Conservation (phyloP, 2,329 filamentous ascomycete genomes). For the Penicillium oxalicum region DNA sequence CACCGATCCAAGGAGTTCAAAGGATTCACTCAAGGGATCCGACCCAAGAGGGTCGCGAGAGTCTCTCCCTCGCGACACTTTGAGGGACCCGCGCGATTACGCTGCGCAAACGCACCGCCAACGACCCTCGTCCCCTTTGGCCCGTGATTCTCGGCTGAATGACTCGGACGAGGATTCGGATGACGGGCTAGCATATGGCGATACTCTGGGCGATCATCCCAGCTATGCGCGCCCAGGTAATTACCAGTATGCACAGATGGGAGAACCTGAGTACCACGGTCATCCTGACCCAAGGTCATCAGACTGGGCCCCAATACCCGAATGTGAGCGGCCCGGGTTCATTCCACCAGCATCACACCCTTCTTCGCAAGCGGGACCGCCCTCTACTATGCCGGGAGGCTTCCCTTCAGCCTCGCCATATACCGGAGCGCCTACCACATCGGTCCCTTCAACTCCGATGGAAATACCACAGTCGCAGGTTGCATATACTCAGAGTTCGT, state of each 20-base stretch:
- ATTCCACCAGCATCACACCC: conserved; percentile 36
- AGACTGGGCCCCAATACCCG: conserved; percentile 37
- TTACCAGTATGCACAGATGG: conserved; percentile 29
- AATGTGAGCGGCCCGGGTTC: conserved; percentile 38
- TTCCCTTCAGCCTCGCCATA: conserved; percentile 26
- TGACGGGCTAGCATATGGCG: conserved; percentile 36
- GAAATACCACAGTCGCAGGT: conserved; percentile 26
- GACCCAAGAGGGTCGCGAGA: too few species aligned
- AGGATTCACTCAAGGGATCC: conserved; percentile 3
- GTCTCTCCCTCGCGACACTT: too few species aligned
- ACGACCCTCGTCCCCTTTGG: conserved; percentile 18
- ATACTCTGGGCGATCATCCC: conserved; percentile 25
- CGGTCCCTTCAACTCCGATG: conserved; percentile 19
- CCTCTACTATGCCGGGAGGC: conserved; percentile 26
- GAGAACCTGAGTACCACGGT: conserved; percentile 8
- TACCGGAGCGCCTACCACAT: conserved; percentile 15
- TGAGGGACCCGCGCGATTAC: conserved; percentile 10
- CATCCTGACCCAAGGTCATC: conserved; percentile 16
- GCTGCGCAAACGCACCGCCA: conserved; percentile 16
- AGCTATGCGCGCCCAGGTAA: conserved; percentile 30
- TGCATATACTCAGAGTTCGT: conserved; percentile 21
- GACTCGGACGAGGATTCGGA: conserved; percentile 27
- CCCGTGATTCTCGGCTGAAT: conserved; percentile 16
- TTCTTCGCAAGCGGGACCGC: conserved; percentile 21
- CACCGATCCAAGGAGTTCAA: background rate